Evolutionary conservation across 352 stramenopile genomes (phyloP), one percentile per base, ranked within the genome.

Genomic region (Phytophthora nicotianae): DNA sequence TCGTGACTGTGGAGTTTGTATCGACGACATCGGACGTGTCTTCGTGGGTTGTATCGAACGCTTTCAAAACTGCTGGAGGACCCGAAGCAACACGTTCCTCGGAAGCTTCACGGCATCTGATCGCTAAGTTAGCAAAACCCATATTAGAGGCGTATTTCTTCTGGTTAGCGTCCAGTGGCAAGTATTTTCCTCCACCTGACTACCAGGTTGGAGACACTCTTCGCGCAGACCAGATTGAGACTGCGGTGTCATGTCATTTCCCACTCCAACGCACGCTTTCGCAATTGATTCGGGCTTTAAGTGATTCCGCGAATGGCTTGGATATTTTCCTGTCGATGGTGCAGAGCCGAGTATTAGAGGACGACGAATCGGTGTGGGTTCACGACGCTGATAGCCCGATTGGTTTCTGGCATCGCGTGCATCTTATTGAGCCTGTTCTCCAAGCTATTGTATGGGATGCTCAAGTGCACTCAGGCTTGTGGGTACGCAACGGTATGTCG

Each of bases 401-500:
- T 27, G 85, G 85, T 3, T 91, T 90, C 62, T 95, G 86, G 86
- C 86, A 95, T 71, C 83, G 83, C 8, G 75, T 89, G 9, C 83
- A 91, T 47, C 48, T 93, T 51, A 89, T 93, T 40, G 79, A 91
- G 33, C 87, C 87, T 7, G 78, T 91, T 38, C 45, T 95, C 0
- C 81, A 91, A 71, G 77, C 84, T 16, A 90, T 95, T 35, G 83
- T 95, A n/a, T 95, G 87, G 87, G 87, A 95, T 53, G 79, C 87
- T 14, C 84, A 95, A 62, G 87, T 95, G 1, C 87, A 95, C 53
- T 89, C 78, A 0, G 83, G 85, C 4, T 72, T 96, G 37, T 96
- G 87, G 87, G 82, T 93, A 11, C 85, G 87, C 27, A 96, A 96
- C 57, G 87, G 87, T 1, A 83, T 89, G 62, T 88, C 83, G 5